Evolutionary conservation across 1,139 yeast genomes (phyloP), one percentile per base, ranked within the genome.

Genomic region (Blastobotrys serpentis): DNA sequence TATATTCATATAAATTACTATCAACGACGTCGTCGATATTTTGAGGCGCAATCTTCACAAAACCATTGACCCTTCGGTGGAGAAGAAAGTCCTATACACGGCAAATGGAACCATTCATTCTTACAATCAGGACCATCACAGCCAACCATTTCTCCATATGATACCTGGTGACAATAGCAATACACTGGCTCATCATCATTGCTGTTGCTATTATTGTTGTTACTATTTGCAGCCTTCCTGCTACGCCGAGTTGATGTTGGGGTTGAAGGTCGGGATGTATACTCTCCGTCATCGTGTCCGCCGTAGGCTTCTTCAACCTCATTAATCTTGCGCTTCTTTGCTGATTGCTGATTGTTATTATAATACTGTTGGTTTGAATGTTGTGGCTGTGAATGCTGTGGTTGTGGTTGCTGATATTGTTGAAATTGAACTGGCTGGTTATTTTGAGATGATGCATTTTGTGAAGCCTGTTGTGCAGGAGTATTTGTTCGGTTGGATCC

Each of bases 61-160:
- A 83, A 92, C 98, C 98, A 92, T 61, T 88, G 88, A 2, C 98
- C 98, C 68, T 84, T 86, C 4, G 98, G 98, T 7, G 95, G 84
- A 48, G 89, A 86, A 44, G 82, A 81, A 56, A 90, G 77, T 1
- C 97, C 97, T 45, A 89, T 90, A 68, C 98, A 92, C 14, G 96
- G 96, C 62, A 90, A 75, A 70, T 92, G 98, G 72, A 92, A 92
- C 98, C 98, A 92, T 67, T 92, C 98, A 48, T 90, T 76, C 64
- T 84, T 84, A 70, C 98, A 92, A 54, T 84, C 82, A 43, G 86
- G 92, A 2, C 96, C 96, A 64, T 92, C 98, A 69, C 98, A 92
- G 2, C 96, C 98, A 53, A 92, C 97, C 98, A 92, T 92, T 63
- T 92, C 98, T 16, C 98, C 98, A 66, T 86, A 90, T 2, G 98